Evolutionary conservation across 2,329 filamentous ascomycete species (phyloP).

Genomic region (Herpotrichia juniperi): DNA sequence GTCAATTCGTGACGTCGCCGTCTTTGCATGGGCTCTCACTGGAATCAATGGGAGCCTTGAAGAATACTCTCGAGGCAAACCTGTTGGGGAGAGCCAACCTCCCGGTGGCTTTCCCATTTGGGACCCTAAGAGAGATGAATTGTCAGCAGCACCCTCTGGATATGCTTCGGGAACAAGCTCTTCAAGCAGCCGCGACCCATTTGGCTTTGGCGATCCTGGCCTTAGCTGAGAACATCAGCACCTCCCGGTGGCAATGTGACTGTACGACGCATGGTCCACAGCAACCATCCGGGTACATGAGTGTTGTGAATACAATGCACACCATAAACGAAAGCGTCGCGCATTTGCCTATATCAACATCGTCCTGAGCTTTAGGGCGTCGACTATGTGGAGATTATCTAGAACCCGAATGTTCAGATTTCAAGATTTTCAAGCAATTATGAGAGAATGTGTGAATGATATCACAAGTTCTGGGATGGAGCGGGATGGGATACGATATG

Average conservation of each 20-base stretch:
- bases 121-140: conserved; percentile 44
- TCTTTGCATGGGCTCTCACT: conserved; percentile 84
- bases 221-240: conserved; percentile 23
- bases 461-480: conserved; percentile 6
- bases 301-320: neutral
- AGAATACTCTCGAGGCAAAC: conserved; percentile 66
- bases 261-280: neutral
- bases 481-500: too few species aligned
- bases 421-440: neutral
- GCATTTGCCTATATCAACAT: neutral
- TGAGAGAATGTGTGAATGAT: conserved; percentile 15
- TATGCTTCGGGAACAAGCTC: conserved; percentile 40
- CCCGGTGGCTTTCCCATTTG: conserved; percentile 66
- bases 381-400: neutral
- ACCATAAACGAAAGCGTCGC: neutral
- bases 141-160: conserved; percentile 39
- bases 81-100: conserved; percentile 68
- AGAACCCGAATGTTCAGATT: neutral
- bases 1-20: conserved; percentile 81
- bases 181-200: conserved; percentile 33
- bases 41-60: conserved; percentile 80
- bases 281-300: neutral
- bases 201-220: conserved; percentile 45
- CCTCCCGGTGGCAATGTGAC: neutral
- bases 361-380: neutral